Evolutionary conservation across 805 yeast species (phyloP), one percentile per base, ranked within the genome.

Genomic region (Pichia insulana): DNA sequence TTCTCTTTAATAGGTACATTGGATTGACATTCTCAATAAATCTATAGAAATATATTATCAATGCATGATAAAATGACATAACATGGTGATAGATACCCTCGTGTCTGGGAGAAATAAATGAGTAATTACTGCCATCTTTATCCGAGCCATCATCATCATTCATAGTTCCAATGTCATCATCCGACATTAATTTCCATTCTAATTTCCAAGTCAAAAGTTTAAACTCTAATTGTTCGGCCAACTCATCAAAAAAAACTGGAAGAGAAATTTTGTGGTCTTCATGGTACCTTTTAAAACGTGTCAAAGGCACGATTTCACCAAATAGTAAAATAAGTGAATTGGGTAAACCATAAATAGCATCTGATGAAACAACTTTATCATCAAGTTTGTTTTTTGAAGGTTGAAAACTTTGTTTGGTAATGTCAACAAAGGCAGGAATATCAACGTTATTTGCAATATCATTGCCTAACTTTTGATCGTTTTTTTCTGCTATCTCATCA

Each of bases 271-370:
- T 49, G 28, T 52, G 57, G 35, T 66, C 69, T 35, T 65, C 64
- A 50, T 71, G 73, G 53, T 74, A 74, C 43, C 76, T 71, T 44
- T 78, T 81, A 45, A 77, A 73, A 40, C 89, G 68, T 15, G 83
- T 68, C 30, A 84, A 57, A 45, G 76, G 76, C 2, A 83, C 86
- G 13, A 83, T 79, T 48, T 82, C 85, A 44, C 83, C 74, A 61
- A 87, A 84, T 41, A 86, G 62, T 18, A 79, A 52, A 42, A 85
- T 80, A 34, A 87, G 64, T 2, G 95, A 82, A 54, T 83, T 85
- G 7, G 96, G 95, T 43, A 87, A 64, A 0, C 95, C 95, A 57
- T 84, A 86, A 39, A 86, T 65, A 0, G 89, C 84, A 58, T 83
- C 94, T 1, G 89, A 80, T 8, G 88, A 79, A 47, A 81, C 69